Percentiles rank a stretch among this genome's conserved stretches.
These are phyloP conservation scores for Pichia kudriavzevii DNA, from an alignment of 1,139 yeast species.

Conservation along the genomic window DNA sequence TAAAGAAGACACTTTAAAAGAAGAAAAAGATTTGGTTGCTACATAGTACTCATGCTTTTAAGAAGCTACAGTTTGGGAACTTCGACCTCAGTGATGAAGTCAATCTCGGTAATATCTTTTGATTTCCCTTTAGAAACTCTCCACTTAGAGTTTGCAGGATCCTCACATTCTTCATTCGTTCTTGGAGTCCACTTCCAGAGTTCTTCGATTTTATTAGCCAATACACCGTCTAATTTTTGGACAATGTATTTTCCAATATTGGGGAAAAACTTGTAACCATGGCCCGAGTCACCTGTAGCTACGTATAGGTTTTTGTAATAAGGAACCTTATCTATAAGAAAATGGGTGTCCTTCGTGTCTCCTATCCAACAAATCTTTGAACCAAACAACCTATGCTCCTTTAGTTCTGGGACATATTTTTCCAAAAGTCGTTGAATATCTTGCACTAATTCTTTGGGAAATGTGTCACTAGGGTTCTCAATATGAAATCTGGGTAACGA, in stretches of 20 bases:
- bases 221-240: slow-evolving; percentile 23
- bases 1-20: background rate
- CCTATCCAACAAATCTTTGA: slow-evolving; percentile 43
- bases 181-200: slow-evolving; percentile 31
- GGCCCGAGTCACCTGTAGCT: slow-evolving; percentile 36
- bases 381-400: slow-evolving; percentile 30
- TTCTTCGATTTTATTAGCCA: slow-evolving; percentile 21
- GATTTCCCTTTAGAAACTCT: slow-evolving; percentile 25
- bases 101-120: slow-evolving; percentile 28
- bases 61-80: slow-evolving; percentile 6
- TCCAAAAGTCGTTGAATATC: slow-evolving; percentile 21
- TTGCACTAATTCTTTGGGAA: slow-evolving; percentile 16
- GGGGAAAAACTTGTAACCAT: slow-evolving; percentile 38
- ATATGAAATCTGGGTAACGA: slow-evolving; percentile 35
- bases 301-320: slow-evolving; percentile 27
- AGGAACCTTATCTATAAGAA: slow-evolving; percentile 38
- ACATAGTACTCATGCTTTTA: background rate
- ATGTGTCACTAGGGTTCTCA: slow-evolving; percentile 26
- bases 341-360: slow-evolving; percentile 37
- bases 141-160: slow-evolving; percentile 30
- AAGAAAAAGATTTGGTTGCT: background rate
- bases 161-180: slow-evolving; percentile 16
- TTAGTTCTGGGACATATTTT: slow-evolving; percentile 33
- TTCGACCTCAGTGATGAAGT: slow-evolving; percentile 14
- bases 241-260: slow-evolving; percentile 35